These are phyloP conservation scores for Pouteria campechiana DNA, from an alignment of 179 eudicot genomes.

Conservation along the genomic window DNA sequence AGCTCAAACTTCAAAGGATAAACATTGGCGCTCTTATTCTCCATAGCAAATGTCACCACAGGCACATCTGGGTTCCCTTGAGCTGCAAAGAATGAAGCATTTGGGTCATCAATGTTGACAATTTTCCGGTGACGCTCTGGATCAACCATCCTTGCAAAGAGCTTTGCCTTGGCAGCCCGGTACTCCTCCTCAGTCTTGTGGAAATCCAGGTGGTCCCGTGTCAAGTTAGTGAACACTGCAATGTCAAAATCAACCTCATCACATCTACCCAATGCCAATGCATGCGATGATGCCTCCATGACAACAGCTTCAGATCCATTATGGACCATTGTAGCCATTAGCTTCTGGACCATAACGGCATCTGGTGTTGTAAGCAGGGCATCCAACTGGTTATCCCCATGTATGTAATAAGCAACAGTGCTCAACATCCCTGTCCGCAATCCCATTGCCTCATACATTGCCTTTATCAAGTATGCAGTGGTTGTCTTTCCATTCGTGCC, in stretches of 20 bases:
- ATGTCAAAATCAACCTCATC: conserved; percentile 92
- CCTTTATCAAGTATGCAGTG: conserved; percentile 52
- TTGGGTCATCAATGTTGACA: conserved; percentile 82
- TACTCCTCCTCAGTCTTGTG: conserved; percentile 70
- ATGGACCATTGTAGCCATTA: conserved; percentile 90
- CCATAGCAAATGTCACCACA: conserved; percentile 75
- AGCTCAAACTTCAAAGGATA: conserved; percentile 76
- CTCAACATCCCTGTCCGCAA: conserved; percentile 90
- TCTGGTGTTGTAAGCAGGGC: conserved; percentile 38
- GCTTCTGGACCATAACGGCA: conserved; percentile 73
- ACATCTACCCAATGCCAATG: conserved; percentile 56
- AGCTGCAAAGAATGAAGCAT: conserved; percentile 56
- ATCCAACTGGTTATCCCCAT: conserved; percentile 83
- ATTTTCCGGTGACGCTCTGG: conserved; percentile 83
- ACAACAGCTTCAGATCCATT: conserved; percentile 94
- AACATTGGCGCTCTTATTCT: conserved; percentile 84
- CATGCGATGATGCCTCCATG: conserved; percentile 74
- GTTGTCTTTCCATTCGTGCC: conserved; percentile 92
- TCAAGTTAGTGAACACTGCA: conserved; percentile 79
- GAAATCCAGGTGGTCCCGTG: conserved; percentile 44
- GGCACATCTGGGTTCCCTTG: conserved; percentile 85
- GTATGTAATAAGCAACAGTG: conserved; percentile 64
- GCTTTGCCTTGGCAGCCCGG: conserved; percentile 44
- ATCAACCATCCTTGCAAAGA: conserved; percentile 88
- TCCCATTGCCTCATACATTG: conserved; percentile 92